A percentile compares a stretch with the other conserved stretches of the same genome.
phyloP scores from a whole-genome alignment of 768 basidiomycete genomes.

The Gloeopeniophorella convolvens region DNA sequence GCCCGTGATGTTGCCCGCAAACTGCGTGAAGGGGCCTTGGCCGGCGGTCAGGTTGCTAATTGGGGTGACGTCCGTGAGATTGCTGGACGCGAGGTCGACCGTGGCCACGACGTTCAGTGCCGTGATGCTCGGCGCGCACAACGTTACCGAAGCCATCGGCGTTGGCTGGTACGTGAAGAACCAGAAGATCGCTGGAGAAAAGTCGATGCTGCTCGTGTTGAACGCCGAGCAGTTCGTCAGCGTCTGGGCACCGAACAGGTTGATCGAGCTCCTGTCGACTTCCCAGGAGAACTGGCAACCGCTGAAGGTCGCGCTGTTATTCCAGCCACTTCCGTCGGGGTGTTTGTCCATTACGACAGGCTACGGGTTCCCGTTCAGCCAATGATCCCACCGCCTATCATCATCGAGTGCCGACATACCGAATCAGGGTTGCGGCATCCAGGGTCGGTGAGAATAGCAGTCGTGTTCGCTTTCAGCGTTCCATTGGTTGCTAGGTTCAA shows the following conservation, averaged over 20 bases:
- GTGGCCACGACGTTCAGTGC: conserved; percentile 40
- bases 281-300: conserved; percentile 37
- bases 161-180: conserved; percentile 42
- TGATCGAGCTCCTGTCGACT: conserved; percentile 34
- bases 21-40: conserved; percentile 33
- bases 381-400: background rate
- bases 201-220: conserved; percentile 28
- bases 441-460: conserved; percentile 40
- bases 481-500: conserved; percentile 35
- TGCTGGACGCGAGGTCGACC: conserved; percentile 39
- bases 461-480: conserved; percentile 42
- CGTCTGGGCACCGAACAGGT: conserved; percentile 36
- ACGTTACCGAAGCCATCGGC: conserved; percentile 37
- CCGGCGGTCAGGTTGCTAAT: conserved; percentile 33
- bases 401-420: conserved; percentile 25
- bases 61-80: conserved; percentile 37
- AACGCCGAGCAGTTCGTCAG: conserved; percentile 23
- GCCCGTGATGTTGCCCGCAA: conserved; percentile 39
- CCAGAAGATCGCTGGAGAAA: conserved; percentile 51
- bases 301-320: conserved; percentile 35
- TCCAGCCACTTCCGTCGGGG: conserved; percentile 34
- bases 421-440: conserved; percentile 34
- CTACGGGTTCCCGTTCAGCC: background rate
- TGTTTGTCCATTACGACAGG: conserved; percentile 35
- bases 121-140: conserved; percentile 41